A percentile compares a stretch with the other conserved stretches of the same genome.
Conservation (phyloP, 805 yeast species). For the Kodamaea leandrae region DNA sequence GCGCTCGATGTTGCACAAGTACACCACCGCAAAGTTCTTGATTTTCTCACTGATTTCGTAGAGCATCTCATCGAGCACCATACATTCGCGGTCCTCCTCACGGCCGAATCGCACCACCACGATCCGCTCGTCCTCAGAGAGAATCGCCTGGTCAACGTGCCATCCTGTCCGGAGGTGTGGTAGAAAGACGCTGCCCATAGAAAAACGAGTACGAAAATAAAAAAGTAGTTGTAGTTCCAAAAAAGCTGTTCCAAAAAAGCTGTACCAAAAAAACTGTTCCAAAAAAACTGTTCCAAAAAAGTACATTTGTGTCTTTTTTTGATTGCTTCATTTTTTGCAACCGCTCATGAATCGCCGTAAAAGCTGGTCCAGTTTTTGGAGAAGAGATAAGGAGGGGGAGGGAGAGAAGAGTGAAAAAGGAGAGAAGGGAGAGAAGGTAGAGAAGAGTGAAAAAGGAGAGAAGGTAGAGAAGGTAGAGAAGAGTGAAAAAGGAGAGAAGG, state of each 20-base stretch:
- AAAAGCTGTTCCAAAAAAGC: too few species aligned
- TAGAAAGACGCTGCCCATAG: conserved; percentile 77
- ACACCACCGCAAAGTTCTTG: conserved; percentile 82
- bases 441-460: not conserved
- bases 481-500: not conserved
- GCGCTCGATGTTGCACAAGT: conserved; percentile 81
- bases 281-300: too few species aligned
- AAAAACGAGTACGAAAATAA: not conserved
- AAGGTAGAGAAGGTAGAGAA: not conserved
- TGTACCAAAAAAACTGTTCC: too few species aligned
- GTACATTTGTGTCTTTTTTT: too few species aligned
- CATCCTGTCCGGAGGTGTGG: conserved; percentile 84
- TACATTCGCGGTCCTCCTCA: conserved; percentile 72
- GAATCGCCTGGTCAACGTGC: conserved; percentile 98
- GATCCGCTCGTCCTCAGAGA: conserved; percentile 83
- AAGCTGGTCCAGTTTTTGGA: too few species aligned
- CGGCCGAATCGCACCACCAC: conserved; percentile 89
- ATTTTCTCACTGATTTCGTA: conserved; percentile 79
- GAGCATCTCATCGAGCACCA: conserved; percentile 86
- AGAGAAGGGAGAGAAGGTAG: not conserved
- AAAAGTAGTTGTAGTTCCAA: too few species aligned
- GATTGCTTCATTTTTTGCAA: too few species aligned
- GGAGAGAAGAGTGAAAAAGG: not conserved
- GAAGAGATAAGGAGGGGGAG: not conserved
- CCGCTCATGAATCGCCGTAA: too few species aligned